These are phyloP conservation scores for Vitis hybrid DNA, from an alignment of 177 flowering plant species.

Conservation along the genomic window DNA sequence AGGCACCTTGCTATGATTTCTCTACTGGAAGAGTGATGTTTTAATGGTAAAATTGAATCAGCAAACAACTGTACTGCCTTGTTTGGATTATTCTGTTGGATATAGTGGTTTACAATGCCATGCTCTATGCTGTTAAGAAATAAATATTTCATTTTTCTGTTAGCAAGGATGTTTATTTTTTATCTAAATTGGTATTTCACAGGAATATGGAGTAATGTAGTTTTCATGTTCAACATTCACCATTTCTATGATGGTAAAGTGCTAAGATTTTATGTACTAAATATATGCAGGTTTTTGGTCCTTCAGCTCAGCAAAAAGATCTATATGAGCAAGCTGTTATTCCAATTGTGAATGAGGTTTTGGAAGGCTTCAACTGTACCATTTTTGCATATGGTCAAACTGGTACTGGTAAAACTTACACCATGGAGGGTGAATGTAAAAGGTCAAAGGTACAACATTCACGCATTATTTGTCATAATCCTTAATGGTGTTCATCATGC, in stretches of 20 bases:
- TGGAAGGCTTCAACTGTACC: conserved; percentile 97
- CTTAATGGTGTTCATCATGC: too few species aligned
- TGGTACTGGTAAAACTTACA: conserved; percentile 96
- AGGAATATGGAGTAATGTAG: background rate
- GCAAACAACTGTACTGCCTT: too few species aligned
- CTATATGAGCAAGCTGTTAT: conserved; percentile 89
- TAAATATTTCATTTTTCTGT: too few species aligned
- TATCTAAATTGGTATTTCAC: too few species aligned
- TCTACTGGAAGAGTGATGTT: too few species aligned
- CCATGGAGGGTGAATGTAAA: conserved; percentile 98
- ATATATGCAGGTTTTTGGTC: conserved; percentile 82
- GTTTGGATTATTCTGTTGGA: too few species aligned
- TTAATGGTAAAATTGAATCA: too few species aligned
- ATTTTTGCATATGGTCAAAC: conserved; percentile 99
- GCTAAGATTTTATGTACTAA: conserved; percentile 1
- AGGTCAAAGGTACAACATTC: conserved; percentile 67
- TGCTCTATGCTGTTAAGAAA: too few species aligned
- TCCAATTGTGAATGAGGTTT: conserved; percentile 92
- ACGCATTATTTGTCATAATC: too few species aligned
- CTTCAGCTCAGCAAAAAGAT: conserved; percentile 78
- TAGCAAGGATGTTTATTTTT: too few species aligned
- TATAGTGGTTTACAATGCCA: too few species aligned
- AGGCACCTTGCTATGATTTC: too few species aligned
- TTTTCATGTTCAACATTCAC: background rate
- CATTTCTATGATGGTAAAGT: background rate